phyloP scores from a whole-genome alignment of 805 yeast genomes.

The Wickerhamiella dianesei region DNA sequence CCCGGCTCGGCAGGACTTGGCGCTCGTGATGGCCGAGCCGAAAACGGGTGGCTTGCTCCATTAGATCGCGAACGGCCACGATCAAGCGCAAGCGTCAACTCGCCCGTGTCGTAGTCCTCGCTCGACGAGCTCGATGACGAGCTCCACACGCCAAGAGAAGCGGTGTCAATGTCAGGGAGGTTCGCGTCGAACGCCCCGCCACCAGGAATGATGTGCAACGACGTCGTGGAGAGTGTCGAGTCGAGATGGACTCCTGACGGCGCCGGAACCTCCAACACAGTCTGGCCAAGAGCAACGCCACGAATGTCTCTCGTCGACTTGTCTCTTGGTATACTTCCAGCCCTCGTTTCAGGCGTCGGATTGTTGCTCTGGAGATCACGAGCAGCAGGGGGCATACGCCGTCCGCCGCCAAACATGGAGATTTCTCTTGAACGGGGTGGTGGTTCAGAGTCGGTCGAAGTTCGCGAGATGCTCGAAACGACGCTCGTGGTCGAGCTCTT shows the following conservation, averaged over 20 bases:
- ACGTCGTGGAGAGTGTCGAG: neutral
- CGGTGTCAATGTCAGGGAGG: constrained; percentile 8
- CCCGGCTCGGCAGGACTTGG: neutral
- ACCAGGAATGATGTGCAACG: neutral
- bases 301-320: neutral
- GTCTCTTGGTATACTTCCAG: neutral
- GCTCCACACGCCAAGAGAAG: constrained; percentile 10
- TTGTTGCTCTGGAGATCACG: neutral
- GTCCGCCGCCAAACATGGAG: neutral
- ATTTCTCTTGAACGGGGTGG: neutral
- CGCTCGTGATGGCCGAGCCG: neutral
- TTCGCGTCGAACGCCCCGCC: neutral
- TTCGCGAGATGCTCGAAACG: neutral
- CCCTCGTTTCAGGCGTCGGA: neutral
- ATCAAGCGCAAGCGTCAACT: constrained; percentile 19
- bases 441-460: neutral
- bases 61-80: constrained; percentile 15
- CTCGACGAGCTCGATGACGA: constrained; percentile 8
- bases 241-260: neutral
- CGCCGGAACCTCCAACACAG: neutral
- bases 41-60: neutral
- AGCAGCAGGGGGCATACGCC: neutral
- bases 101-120: constrained; percentile 18
- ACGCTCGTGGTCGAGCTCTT: neutral
- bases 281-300: neutral